Conservation (phyloP, 1,284 basidiomycete genomes). For the Fomitopsis betulina region DNA sequence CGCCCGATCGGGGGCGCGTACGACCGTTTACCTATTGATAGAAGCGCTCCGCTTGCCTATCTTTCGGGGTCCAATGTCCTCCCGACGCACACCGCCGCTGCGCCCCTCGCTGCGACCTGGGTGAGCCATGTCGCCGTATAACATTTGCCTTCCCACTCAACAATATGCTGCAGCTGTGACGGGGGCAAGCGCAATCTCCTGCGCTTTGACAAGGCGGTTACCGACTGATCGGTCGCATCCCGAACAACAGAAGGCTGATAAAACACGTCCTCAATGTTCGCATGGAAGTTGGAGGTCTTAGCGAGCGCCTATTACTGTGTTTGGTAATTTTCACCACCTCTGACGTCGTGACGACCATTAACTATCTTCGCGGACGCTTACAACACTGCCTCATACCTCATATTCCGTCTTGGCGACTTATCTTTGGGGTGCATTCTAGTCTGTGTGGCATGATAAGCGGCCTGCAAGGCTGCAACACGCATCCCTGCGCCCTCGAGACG, state of each 20-base stretch:
- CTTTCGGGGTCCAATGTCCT: background rate
- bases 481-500: background rate
- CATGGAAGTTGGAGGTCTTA: background rate
- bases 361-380: background rate
- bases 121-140: too few relatives aligned
- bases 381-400: background rate
- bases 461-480: background rate
- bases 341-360: background rate
- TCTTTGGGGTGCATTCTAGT: background rate
- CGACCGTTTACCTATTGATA: background rate
- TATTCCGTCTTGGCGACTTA: background rate
- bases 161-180: background rate
- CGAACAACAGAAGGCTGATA: background rate
- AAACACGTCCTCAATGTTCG: background rate
- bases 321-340: background rate
- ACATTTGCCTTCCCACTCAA: background rate
- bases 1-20: background rate
- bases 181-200: background rate
- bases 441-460: background rate
- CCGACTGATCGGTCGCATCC: background rate
- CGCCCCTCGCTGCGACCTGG: background rate
- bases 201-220: too few relatives aligned
- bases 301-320: background rate
- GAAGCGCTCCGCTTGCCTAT: background rate
- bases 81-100: background rate